Conservation (phyloP, 2,329 filamentous ascomycete species). For the Hortaea sp. region DNA sequence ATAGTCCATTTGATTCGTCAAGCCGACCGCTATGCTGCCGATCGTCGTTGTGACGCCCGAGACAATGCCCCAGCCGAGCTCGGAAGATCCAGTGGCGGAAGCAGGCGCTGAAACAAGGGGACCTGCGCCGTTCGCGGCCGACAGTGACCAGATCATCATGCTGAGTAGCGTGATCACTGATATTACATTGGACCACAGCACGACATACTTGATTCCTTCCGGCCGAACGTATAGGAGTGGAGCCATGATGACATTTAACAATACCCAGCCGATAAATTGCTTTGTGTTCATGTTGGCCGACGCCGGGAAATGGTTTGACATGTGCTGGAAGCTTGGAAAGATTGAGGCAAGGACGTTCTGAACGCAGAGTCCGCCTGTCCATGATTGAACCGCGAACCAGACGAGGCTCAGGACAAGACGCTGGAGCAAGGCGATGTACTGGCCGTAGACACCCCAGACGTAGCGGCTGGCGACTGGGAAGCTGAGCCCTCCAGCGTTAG, state of each 20-base stretch:
- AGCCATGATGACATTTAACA: slow-evolving; percentile 37
- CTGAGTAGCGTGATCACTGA: slow-evolving; percentile 39
- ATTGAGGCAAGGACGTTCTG: slow-evolving; percentile 44
- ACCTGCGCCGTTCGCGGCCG: slow-evolving; percentile 43
- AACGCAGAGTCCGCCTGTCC: slow-evolving; percentile 49
- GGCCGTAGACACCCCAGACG: slow-evolving; percentile 47
- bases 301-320: slow-evolving; percentile 43
- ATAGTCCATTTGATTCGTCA: slow-evolving; percentile 33
- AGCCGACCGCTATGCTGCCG: slow-evolving; percentile 35
- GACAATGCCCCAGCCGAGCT: slow-evolving; percentile 32
- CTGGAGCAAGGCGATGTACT: slow-evolving; percentile 45
- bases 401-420: slow-evolving; percentile 39
- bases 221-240: slow-evolving; percentile 37
- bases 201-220: slow-evolving; percentile 27
- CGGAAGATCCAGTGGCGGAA: slow-evolving; percentile 13
- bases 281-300: slow-evolving; percentile 36
- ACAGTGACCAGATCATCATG: slow-evolving; percentile 50
- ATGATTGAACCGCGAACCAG: slow-evolving; percentile 52
- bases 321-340: slow-evolving; percentile 46
- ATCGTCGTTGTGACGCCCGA: slow-evolving; percentile 33
- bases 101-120: slow-evolving; percentile 21
- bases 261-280: slow-evolving; percentile 34
- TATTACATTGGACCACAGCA: slow-evolving; percentile 33
- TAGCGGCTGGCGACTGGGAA: slow-evolving; percentile 47
- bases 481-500: slow-evolving; percentile 17